Evolutionary conservation across 2,329 filamentous ascomycete genomes (phyloP).

Genomic region (Ambrosiella xylebori): DNA sequence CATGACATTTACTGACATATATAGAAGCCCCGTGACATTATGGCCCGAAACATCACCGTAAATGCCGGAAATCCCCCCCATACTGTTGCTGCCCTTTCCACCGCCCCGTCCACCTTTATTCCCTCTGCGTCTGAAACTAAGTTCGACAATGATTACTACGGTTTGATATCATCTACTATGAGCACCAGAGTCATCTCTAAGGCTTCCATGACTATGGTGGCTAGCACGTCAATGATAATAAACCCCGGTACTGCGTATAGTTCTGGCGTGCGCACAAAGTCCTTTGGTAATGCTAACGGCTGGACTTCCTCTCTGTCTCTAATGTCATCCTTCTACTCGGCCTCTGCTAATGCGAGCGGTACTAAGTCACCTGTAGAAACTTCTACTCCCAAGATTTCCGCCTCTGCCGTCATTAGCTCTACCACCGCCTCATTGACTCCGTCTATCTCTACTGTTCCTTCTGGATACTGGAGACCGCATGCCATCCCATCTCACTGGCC

Average conservation of each 20-base stretch:
- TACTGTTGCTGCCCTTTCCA: neutral
- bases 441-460: neutral
- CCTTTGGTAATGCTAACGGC: neutral
- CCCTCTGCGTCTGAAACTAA: neutral
- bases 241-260: constrained; percentile 1
- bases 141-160: neutral
- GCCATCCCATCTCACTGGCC: neutral
- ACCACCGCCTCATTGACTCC: neutral
- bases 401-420: neutral
- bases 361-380: neutral
- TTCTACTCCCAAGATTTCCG: neutral
- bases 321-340: neutral
- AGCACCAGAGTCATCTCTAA: neutral
- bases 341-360: neutral
- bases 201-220: neutral
- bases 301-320: neutral
- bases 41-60: no score
- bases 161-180: neutral
- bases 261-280: neutral
- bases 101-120: neutral
- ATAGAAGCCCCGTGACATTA: neutral
- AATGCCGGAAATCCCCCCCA: neutral
- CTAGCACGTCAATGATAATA: neutral
- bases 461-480: neutral
- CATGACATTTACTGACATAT: neutral